These are phyloP conservation scores for Hypoxylon lienhwacheense DNA, from an alignment of 495 filamentous ascomycete genomes.

Conservation along the genomic window DNA sequence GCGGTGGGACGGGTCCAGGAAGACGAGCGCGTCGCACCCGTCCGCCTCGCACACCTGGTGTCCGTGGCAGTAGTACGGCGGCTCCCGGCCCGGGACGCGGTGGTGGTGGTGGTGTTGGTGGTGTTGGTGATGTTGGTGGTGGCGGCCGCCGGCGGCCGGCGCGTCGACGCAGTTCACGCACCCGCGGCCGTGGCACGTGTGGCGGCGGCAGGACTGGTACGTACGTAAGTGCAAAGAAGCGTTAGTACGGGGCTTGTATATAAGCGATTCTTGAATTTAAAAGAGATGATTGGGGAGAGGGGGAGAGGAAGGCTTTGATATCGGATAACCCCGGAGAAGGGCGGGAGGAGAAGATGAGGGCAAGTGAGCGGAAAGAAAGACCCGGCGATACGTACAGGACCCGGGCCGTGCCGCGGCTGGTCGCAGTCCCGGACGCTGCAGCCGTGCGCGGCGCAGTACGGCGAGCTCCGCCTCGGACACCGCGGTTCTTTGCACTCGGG, in stretches of 20 bases:
- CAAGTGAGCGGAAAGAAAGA: neutral
- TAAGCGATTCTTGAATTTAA: too few relatives aligned
- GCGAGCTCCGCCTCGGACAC: conserved; percentile 7
- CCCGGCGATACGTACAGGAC: neutral
- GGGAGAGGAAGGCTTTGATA: too few relatives aligned
- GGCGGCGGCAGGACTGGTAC: conserved; percentile 13
- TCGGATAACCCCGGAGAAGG: neutral
- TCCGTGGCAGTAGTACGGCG: conserved; percentile 10
- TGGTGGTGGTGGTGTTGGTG: neutral
- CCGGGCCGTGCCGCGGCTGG: conserved; percentile 15
- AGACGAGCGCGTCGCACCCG: conserved; percentile 10
- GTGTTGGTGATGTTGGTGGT: too few relatives aligned
- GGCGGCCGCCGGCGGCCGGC: neutral
- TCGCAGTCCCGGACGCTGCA: conserved; percentile 19
- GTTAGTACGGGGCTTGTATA: neutral
- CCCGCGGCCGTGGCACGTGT: conserved; percentile 15
- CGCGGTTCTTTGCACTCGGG: conserved; percentile 14
- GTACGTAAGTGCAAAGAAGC: too few relatives aligned
- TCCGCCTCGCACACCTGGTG: conserved; percentile 15
- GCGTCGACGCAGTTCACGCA: conserved; percentile 10
- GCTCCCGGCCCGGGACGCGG: neutral
- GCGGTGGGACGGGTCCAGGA: conserved; percentile 17
- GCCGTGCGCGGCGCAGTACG: conserved; percentile 20
- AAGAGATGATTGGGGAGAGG: too few relatives aligned
- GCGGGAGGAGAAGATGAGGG: too few relatives aligned